These are phyloP conservation scores for Myriosclerotinia duriaeana DNA, from an alignment of 2,329 filamentous ascomycete species.

Conservation along the genomic window DNA sequence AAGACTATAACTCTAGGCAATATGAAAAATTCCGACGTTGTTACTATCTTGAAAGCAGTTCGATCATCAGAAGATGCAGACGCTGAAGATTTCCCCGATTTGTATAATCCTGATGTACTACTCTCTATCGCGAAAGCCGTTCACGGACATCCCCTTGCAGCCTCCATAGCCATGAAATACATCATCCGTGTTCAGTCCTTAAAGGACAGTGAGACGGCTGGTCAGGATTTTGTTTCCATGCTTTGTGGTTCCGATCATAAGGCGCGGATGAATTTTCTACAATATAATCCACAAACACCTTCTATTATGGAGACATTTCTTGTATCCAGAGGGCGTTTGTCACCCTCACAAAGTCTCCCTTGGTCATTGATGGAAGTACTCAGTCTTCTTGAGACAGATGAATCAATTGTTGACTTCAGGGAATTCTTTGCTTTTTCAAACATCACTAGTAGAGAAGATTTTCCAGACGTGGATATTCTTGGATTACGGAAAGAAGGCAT, in stretches of 20 bases:
- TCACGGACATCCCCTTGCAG: slow-evolving; percentile 5
- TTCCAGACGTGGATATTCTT: slow-evolving; percentile 1
- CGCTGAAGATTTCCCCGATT: neutral
- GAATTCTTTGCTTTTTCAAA: slow-evolving; percentile 1
- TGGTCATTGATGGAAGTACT: neutral
- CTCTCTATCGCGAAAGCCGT: neutral
- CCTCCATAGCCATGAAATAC: slow-evolving; percentile 14
- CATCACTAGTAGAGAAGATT: neutral
- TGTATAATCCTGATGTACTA: neutral
- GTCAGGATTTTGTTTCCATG: slow-evolving; percentile 7
- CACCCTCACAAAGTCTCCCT: neutral
- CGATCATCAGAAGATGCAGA: neutral
- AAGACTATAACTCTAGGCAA: neutral
- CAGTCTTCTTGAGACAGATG: too few species aligned
- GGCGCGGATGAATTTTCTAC: neutral
- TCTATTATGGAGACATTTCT: slow-evolving; percentile 17
- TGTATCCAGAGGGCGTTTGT: slow-evolving; percentile 1
- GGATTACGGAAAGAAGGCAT: neutral
- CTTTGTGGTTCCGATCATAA: neutral
- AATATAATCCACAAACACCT: neutral
- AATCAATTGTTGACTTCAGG: neutral
- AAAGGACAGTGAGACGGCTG: neutral
- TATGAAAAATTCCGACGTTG: neutral
- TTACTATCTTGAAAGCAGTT: neutral
- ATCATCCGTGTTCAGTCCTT: slow-evolving; percentile 3